These are phyloP conservation scores for Sphenostylis stenocarpa DNA, from an alignment of 306 rosid genomes.

Conservation along the genomic window DNA sequence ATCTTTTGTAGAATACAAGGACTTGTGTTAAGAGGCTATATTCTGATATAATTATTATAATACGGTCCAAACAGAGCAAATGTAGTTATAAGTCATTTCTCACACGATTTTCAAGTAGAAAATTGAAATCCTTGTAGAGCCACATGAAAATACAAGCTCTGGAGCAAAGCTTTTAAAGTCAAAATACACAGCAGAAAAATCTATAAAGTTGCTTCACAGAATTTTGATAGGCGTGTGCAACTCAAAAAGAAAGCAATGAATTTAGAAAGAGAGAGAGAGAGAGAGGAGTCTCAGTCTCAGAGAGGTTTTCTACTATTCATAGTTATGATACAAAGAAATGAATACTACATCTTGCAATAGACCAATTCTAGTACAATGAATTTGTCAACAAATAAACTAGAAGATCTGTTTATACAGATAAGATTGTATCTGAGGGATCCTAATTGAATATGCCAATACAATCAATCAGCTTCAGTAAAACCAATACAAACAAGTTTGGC, in stretches of 20 bases:
- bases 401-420: neutral
- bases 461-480: neutral
- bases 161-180: conserved; percentile 33
- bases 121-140: conserved; percentile 7
- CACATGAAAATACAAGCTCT: conserved; percentile 23
- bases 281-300: neutral
- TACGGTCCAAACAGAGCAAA: conserved; percentile 8
- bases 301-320: conserved; percentile 14
- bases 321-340: neutral
- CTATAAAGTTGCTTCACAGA: conserved; percentile 9
- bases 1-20: neutral
- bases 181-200: neutral
- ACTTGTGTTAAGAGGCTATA: neutral
- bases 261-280: too few relatives aligned
- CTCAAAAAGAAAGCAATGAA: conserved; percentile 16
- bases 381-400: neutral
- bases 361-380: conserved; percentile 23
- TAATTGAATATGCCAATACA: neutral
- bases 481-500: conserved; percentile 46
- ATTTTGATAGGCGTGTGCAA: conserved; percentile 27
- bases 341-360: neutral
- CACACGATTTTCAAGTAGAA: conserved; percentile 1
- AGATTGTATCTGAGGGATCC: neutral
- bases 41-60: conserved; percentile 25
- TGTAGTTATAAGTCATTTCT: conserved; percentile 13